These are phyloP conservation scores for Gynandropsis gynandra DNA, from an alignment of 345 rosid genomes.

Conservation along the genomic window DNA sequence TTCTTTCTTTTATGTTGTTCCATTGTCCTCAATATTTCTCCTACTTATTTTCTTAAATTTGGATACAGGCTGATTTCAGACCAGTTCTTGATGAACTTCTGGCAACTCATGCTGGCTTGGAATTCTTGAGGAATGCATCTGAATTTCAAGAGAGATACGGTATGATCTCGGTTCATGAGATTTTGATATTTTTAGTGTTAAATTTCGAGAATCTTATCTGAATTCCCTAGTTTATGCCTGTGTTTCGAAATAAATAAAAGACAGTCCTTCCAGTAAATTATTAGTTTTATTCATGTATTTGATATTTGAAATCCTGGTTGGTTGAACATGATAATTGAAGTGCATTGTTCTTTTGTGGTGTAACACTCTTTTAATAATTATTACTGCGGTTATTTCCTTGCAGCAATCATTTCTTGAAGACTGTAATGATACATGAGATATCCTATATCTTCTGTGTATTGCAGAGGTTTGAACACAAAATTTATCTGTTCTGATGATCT, in stretches of 20 bases:
- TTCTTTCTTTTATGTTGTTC: background rate
- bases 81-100: constrained; percentile 65
- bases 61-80: constrained; percentile 62
- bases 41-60: too few relatives aligned
- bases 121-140: constrained; percentile 51
- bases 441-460: background rate
- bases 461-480: constrained; percentile 33
- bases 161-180: constrained; percentile 25
- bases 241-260: too few relatives aligned
- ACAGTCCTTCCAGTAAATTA: too few relatives aligned
- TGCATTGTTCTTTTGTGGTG: too few relatives aligned
- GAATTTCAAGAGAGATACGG: constrained; percentile 83
- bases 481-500: too few relatives aligned
- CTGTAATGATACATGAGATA: too few relatives aligned
- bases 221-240: background rate
- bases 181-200: constrained; percentile 6
- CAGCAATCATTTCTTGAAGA: too few relatives aligned
- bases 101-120: constrained; percentile 74
- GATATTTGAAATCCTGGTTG: too few relatives aligned
- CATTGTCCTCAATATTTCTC: constrained; percentile 5
- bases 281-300: too few relatives aligned
- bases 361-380: background rate
- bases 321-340: too few relatives aligned
- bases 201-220: constrained; percentile 6
- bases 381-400: background rate